Evolutionary conservation across 768 basidiomycete species (phyloP), one percentile per base, ranked within the genome.

Genomic region (Botryobasidium botryosum): DNA sequence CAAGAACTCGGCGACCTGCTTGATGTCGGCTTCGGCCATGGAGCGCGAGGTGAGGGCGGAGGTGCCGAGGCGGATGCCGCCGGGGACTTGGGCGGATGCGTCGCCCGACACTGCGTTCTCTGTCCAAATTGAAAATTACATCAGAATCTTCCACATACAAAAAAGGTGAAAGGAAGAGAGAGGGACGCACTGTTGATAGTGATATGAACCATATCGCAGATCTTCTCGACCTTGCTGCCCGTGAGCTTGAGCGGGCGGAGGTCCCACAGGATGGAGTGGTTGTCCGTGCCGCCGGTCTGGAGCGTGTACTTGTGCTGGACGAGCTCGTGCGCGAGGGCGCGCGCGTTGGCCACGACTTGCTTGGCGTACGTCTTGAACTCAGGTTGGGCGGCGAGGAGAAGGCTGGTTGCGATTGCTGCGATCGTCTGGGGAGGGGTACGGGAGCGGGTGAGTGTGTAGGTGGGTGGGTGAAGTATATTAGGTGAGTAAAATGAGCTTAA

Each of bases 41-140:
- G 91, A 70, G 53, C 92, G 86, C 40, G 90, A 94, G 3, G 94
- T 97, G 29, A 99, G 62, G 8, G 92, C 88, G 20, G 90, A 77
- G 27, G 87, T 87, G 49, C 94, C 94, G 52, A 99, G 75, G 52
- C 94, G 87, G 58, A 99, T 91, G 53, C 94, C 94, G 54, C 92
- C 94, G 37, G 92, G 92, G 1, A 82, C 83, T 61, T 88, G 85
- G 1, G 92, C 94, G 41, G 87, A 92, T 33, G 80, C 56, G 62
- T 96, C 92, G 53, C 91, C 92, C 25, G 88, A 90, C 39, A 97
- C 92, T 38, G 91, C 87, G 62, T 97, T 97, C 67, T 96, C 83
- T 84, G 54, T 12, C 43, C 26, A 28, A 21, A 18, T 18, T 15
- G 26, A 21, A 43, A 33, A 31, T 15, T 23, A 20, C 43, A 41